Evolutionary conservation across 2,329 filamentous ascomycete species (phyloP).

Genomic region (Alternaria hordeiaustralica): DNA sequence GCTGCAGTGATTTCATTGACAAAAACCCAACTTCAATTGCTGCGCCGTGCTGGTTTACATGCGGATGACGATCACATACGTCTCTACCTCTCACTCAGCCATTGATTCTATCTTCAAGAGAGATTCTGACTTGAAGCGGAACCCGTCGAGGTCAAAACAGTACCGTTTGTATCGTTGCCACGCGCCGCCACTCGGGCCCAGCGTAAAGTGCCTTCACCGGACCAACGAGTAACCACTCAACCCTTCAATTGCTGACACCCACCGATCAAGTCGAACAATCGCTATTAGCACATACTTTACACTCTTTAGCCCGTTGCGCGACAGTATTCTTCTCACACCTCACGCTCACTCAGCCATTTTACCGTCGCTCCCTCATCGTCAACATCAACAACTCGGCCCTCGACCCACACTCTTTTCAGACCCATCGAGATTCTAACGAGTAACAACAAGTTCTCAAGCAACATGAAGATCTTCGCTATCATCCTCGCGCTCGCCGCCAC

Average conservation of each 20-base stretch:
- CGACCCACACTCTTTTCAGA: too few species aligned
- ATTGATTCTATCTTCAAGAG: too few species aligned
- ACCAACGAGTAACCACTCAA: background rate
- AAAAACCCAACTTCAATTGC: background rate
- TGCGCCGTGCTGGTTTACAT: background rate
- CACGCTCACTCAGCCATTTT: background rate
- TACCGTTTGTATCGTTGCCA: background rate
- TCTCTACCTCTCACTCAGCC: too few species aligned
- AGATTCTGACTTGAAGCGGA: background rate
- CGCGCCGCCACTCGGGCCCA: background rate
- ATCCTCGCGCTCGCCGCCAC: constrained; percentile 1
- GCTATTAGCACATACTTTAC: background rate
- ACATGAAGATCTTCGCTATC: background rate
- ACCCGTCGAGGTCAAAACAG: background rate
- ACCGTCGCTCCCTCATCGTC: background rate
- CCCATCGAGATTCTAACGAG: too few species aligned
- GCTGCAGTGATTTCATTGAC: background rate
- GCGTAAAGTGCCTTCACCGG: background rate
- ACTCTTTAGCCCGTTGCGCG: background rate
- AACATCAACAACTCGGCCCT: background rate
- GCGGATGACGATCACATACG: background rate
- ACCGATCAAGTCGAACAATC: background rate
- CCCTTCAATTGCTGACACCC: background rate
- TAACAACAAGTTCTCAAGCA: too few species aligned
- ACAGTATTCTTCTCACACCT: background rate